phyloP scores from a whole-genome alignment of 2,329 filamentous ascomycete genomes.

The Piedraia hortae region DNA sequence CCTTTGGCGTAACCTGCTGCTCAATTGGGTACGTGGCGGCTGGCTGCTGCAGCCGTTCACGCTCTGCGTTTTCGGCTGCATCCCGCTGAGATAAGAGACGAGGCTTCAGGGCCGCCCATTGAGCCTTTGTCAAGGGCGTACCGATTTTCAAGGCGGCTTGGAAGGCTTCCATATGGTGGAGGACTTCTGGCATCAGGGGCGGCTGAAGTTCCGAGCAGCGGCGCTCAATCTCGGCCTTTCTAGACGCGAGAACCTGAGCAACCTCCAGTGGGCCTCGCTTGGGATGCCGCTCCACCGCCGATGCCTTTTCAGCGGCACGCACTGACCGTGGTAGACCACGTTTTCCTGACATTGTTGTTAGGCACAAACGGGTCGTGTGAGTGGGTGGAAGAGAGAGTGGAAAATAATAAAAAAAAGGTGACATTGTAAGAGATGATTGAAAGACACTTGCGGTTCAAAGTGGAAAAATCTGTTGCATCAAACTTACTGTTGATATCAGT shows the following conservation, averaged over 20 bases:
- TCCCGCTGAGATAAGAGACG: constrained; percentile 37
- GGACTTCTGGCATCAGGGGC: constrained; percentile 31
- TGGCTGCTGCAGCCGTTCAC: constrained; percentile 20
- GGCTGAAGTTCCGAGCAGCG: constrained; percentile 36
- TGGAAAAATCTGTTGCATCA: too few relatives aligned
- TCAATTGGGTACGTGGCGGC: too few relatives aligned
- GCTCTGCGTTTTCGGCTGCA: constrained; percentile 31
- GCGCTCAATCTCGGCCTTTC: constrained; percentile 43
- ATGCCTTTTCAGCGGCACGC: too few relatives aligned
- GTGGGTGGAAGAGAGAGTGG: too few relatives aligned
- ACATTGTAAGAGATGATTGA: too few relatives aligned
- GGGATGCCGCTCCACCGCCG: constrained; percentile 8
- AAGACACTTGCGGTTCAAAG: too few relatives aligned
- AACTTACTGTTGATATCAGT: too few relatives aligned
- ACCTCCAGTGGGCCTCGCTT: constrained; percentile 35
- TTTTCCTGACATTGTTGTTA: too few relatives aligned
- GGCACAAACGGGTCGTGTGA: too few relatives aligned
- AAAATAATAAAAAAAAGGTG: too few relatives aligned
- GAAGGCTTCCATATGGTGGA: constrained; percentile 46
- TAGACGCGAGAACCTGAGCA: constrained; percentile 32
- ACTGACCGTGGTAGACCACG: too few relatives aligned
- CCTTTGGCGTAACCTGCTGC: constrained; percentile 24
- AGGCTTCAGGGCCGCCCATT: constrained; percentile 41
- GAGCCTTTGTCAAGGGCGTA: constrained; percentile 36
- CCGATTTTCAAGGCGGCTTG: constrained; percentile 44